Evolutionary conservation across 768 basidiomycete genomes (phyloP), one percentile per base, ranked within the genome.

Genomic region (Tricholoma bakamatsutake): DNA sequence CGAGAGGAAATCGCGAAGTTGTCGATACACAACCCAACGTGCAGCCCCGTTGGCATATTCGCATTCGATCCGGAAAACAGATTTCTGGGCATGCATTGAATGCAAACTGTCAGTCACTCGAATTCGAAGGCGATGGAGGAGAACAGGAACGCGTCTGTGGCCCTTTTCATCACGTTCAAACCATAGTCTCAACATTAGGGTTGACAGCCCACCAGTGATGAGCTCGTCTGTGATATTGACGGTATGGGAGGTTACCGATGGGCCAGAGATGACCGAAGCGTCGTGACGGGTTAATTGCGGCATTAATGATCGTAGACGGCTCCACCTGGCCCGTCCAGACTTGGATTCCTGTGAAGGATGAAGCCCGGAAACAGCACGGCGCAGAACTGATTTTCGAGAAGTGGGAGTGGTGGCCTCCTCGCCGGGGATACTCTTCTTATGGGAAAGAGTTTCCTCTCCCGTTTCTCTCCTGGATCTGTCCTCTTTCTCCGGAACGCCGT

Each of bases 21-120:
- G 87, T 52, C 96, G 86, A 70, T 93, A 93, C n/a, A 93, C 80
- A 28, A 97, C 95, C 96, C 97, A 99, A 68, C 93, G 77, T 65
- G 80, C 84, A 11, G 87, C 86, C 18, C 93, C 93, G 60, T 96
- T 94, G 0, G 93, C 96, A 68, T 99, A 98, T 69, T 97, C 91
- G 67, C 94, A 98, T 69, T 95, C 93, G 61, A 95, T 93, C 13
- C 92, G 83, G 67, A 95, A 95, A 2, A 92, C 84, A 4, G 90
- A 83, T 65, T 88, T 89, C 45, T 82, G 73, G 18, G 82, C 79
- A 59, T 92, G 83, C 59, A 90, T 73, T 4, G 91, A 90, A 71
- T 93, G 85, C 27, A 94, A 65, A 57, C 90, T 92, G 69, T 95
- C 93, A 62, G 86, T 91, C 56, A 95, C 80, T 10, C 88, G 87